These are phyloP conservation scores for Alternaria arbusti DNA, from an alignment of 2,329 filamentous ascomycete genomes.

Conservation along the genomic window DNA sequence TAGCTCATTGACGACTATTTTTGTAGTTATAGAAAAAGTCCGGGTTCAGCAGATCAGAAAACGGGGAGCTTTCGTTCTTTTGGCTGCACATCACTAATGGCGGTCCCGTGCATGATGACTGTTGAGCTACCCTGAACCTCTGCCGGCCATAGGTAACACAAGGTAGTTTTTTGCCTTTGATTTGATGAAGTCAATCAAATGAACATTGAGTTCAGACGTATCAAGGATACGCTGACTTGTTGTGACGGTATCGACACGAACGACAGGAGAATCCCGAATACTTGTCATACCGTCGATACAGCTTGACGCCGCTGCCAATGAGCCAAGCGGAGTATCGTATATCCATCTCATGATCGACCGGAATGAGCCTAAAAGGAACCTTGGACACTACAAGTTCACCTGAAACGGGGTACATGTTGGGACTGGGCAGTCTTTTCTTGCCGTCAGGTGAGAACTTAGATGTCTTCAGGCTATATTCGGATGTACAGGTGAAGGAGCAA, in stretches of 20 bases:
- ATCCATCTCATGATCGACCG: neutral
- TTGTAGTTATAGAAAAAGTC: neutral
- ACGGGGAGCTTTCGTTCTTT: neutral
- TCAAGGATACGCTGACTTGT: neutral
- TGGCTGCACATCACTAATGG: neutral
- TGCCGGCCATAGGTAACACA: neutral
- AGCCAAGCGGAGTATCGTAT: neutral
- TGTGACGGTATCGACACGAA: neutral
- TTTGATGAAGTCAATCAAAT: neutral
- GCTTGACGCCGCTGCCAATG: neutral
- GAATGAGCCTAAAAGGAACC: neutral
- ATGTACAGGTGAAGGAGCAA: neutral
- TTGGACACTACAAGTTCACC: neutral
- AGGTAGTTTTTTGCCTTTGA: neutral
- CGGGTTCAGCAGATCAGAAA: neutral
- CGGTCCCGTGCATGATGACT: neutral
- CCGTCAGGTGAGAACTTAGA: neutral
- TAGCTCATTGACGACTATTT: neutral
- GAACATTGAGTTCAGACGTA: neutral
- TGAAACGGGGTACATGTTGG: neutral
- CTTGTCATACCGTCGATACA: neutral
- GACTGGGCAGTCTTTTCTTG: neutral
- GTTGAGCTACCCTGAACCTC: neutral
- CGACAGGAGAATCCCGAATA: neutral
- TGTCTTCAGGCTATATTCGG: neutral